Percentiles rank a stretch among this genome's conserved stretches.
Conservation (phyloP, 2,329 filamentous ascomycete genomes). For the Chrysoporthe deuterocubensis region DNA sequence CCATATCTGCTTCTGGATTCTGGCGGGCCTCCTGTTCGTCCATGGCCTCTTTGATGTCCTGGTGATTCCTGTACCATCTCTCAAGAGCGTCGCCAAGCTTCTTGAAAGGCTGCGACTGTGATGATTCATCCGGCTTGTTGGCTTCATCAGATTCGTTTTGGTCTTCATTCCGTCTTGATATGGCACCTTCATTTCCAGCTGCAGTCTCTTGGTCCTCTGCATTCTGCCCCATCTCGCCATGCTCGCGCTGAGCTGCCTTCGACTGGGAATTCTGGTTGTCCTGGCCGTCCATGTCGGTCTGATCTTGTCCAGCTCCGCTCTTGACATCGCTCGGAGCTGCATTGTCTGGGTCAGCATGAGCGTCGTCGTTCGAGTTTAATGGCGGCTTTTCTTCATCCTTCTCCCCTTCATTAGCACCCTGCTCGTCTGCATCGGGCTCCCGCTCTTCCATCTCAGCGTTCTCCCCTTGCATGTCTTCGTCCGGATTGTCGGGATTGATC, state of each 20-base stretch:
- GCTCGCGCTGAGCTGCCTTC: constrained; percentile 66
- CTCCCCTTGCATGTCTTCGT: constrained; percentile 27
- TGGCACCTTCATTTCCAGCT: constrained; percentile 64
- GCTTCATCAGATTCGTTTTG: constrained; percentile 48
- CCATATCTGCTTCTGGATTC: constrained; percentile 66
- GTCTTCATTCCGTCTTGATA: constrained; percentile 53
- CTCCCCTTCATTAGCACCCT: constrained; percentile 46
- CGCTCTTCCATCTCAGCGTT: constrained; percentile 33
- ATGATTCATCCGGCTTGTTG: constrained; percentile 49
- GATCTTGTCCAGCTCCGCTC: constrained; percentile 68
- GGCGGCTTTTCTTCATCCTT: constrained; percentile 44
- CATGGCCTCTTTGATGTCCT: constrained; percentile 73
- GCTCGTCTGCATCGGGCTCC: constrained; percentile 37
- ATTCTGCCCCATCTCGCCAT: constrained; percentile 68
- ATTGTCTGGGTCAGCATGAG: constrained; percentile 62
- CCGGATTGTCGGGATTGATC: constrained; percentile 31
- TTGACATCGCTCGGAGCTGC: constrained; percentile 66
- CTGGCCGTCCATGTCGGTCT: constrained; percentile 59
- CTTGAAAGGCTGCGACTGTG: constrained; percentile 75
- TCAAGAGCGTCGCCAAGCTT: constrained; percentile 93
- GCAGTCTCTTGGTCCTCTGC: constrained; percentile 66
- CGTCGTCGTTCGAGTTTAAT: constrained; percentile 49
- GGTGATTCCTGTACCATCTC: constrained; percentile 87
- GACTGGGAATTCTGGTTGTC: constrained; percentile 61
- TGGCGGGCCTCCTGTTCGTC: constrained; percentile 58